Conservation (phyloP, 345 rosid species). For the Psidium friedrichsthalianum region DNA sequence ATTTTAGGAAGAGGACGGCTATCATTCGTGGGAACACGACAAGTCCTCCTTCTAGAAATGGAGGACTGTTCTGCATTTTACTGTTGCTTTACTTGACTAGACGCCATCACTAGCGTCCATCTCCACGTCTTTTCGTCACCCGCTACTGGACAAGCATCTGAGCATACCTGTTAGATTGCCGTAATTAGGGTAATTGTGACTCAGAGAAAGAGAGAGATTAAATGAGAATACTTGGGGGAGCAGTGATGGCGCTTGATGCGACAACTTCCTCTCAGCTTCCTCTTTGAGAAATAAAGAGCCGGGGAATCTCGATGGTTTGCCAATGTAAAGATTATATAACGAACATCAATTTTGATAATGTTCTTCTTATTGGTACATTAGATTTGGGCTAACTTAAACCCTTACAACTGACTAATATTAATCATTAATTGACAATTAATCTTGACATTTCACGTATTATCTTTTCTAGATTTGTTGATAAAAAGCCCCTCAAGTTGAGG, state of each 20-base stretch:
- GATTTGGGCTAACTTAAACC: background rate
- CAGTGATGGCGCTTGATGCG: no score
- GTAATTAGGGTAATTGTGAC: no score
- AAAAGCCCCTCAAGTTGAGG: background rate
- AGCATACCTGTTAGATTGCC: rapidly evolving
- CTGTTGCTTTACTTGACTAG: background rate
- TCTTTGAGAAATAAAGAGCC: no score
- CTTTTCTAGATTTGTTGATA: background rate
- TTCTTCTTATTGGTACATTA: background rate
- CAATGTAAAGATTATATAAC: no score
- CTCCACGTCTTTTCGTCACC: background rate
- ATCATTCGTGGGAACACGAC: no score
- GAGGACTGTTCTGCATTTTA: background rate
- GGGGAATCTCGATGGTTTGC: rapidly evolving
- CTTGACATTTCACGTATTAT: background rate
- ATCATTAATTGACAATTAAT: background rate
- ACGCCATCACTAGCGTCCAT: background rate
- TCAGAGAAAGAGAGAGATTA: no score
- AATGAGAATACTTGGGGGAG: no score
- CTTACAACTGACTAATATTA: background rate
- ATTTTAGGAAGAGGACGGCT: no score
- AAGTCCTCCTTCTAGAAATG: no score
- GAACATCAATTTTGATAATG: background rate
- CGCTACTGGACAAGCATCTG: background rate
- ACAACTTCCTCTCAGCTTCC: no score